Evolutionary conservation across 108 stramenopile genomes (phyloP), one percentile per base, ranked within the genome.

Genomic region (Cylindrotheca closterium): DNA sequence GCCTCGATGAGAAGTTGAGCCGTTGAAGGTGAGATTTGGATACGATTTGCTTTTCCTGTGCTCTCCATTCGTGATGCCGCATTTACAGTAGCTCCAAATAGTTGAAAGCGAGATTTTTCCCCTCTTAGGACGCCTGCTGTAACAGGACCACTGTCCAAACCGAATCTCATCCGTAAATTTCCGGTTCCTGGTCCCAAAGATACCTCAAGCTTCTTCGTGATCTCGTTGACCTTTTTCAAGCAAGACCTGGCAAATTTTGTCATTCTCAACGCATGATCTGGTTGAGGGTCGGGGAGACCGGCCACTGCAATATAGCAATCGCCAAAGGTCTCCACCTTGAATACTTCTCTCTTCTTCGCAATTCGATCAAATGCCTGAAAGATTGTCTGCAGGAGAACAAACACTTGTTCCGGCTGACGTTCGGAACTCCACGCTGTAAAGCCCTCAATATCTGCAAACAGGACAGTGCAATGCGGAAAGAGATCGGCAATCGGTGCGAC

Each of bases 401-500:
- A 74, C 0, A 74, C 73, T 47, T 68, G 67, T 31, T 59, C 65
- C 7, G 71, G 71, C 30, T 73, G 57, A 61, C 79, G 65, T 17
- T 58, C 60, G 12, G 61, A 66, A 10, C 71, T 63, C 67, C 65
- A 60, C 10, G 71, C 65, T 18, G 83, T 85, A 55, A 85, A 85
- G 1, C 83, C 83, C 10, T 78, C 78, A 62, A 85, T 85, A 58
- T 85, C 83, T 2, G 65, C 18, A 52, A 65, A 65, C 8, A 61
- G 27, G 30, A 81, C 75, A 21, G 80, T 81, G 18, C 76, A 74
- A 51, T 80, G 73, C n/a, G 79, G 76, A 61, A 71, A 84, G 50
- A 70, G 66, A 68, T 83, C 82, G 7, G 83, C 80, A 58, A 84
- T 84, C 10, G 68, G 68, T 32, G 59, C 60, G 1, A 46, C 34